Conservation (phyloP, 345 rosid genomes). For the Hibiscus tridactylites region DNA sequence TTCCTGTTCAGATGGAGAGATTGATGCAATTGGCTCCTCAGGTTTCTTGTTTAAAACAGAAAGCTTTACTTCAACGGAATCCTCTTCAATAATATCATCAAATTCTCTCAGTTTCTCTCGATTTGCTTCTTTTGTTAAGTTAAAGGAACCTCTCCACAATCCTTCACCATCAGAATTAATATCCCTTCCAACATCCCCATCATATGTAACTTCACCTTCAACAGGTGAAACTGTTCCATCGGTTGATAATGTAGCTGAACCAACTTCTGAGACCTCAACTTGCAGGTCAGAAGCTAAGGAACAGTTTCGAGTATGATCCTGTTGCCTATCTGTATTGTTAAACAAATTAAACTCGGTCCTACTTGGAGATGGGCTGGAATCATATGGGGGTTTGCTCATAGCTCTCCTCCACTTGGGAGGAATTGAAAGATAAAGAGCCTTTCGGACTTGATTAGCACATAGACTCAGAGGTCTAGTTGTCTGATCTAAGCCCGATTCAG, state of each 20-base stretch:
- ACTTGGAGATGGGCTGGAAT: slow-evolving; percentile 34
- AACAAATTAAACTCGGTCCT: slow-evolving; percentile 34
- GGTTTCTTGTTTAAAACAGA: too few relatives aligned
- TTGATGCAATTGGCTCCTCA: too few relatives aligned
- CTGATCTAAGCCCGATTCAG: slow-evolving; percentile 12
- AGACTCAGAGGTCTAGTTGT: slow-evolving; percentile 15
- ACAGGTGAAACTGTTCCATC: slow-evolving; percentile 47
- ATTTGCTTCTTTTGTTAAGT: slow-evolving; percentile 17
- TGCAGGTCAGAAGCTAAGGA: slow-evolving; percentile 92
- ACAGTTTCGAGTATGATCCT: slow-evolving; percentile 42
- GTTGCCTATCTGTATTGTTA: slow-evolving; percentile 18
- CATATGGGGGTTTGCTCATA: slow-evolving; percentile 14
- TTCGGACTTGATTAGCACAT: slow-evolving; percentile 16
- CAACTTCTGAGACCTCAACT: slow-evolving; percentile 81
- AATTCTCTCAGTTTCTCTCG: too few relatives aligned
- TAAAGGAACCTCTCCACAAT: slow-evolving; percentile 40
- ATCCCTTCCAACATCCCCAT: slow-evolving; percentile 43
- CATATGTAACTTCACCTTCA: slow-evolving; percentile 46
- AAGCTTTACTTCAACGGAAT: too few relatives aligned
- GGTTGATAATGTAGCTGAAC: slow-evolving; percentile 52
- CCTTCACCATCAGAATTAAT: slow-evolving; percentile 30
- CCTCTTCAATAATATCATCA: too few relatives aligned
- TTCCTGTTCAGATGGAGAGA: too few relatives aligned
- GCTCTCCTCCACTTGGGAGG: slow-evolving; percentile 31
- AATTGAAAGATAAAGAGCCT: slow-evolving; percentile 23